A percentile compares a stretch with the other conserved stretches of the same genome.
These are phyloP conservation scores for Solanum paucissectum DNA, from an alignment of 257 asterid genomes.

Conservation along the genomic window DNA sequence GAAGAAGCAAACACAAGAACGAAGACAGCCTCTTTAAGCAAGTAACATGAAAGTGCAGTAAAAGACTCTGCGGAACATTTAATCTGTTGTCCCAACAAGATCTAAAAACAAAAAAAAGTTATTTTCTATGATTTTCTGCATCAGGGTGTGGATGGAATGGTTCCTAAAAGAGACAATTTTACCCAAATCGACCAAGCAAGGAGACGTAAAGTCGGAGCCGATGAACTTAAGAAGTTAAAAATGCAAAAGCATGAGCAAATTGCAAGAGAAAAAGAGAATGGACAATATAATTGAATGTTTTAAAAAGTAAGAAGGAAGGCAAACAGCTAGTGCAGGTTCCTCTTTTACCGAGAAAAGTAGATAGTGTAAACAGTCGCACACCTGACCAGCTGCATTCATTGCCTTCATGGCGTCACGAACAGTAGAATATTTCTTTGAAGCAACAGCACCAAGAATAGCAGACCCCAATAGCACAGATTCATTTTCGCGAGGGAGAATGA, in stretches of 20 bases:
- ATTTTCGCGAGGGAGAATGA: slow-evolving; percentile 83
- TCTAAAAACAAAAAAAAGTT: background rate
- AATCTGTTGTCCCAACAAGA: background rate
- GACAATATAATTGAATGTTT: background rate
- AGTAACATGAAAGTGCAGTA: background rate
- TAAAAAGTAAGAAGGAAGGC: background rate
- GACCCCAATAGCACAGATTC: slow-evolving; percentile 94
- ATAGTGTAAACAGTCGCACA: background rate
- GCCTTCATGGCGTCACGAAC: slow-evolving; percentile 83
- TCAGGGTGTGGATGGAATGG: background rate
- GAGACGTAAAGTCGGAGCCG: background rate
- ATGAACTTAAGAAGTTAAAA: background rate
- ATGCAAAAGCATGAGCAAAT: background rate
- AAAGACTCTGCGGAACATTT: background rate
- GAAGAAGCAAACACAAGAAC: background rate
- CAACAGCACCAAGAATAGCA: slow-evolving; percentile 96
- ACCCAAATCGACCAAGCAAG: background rate
- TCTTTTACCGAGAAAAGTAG: background rate
- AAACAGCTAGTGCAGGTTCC: background rate
- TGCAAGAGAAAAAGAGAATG: background rate
- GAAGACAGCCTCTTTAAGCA: background rate
- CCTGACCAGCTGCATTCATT: slow-evolving; percentile 89
- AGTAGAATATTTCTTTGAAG: slow-evolving; percentile 64
- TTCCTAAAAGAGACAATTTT: background rate
- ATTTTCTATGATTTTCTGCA: background rate